Conservation (phyloP, 2,329 filamentous ascomycete genomes). For the Colletotrichum siamense region DNA sequence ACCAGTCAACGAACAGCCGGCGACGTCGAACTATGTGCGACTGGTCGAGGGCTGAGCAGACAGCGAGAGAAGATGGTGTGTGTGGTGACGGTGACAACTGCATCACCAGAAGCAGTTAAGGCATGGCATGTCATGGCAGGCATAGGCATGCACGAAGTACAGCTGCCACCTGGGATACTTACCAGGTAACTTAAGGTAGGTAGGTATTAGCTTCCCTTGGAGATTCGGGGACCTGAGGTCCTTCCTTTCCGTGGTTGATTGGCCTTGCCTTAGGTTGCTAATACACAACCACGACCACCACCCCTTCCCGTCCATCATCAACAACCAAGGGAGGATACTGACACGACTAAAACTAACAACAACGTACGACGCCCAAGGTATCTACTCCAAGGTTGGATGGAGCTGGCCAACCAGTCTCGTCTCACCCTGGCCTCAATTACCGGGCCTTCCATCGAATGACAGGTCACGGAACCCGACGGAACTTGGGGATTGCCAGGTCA, state of each 20-base stretch:
- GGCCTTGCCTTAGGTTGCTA: neutral
- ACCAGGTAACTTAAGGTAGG: neutral
- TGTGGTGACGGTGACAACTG: neutral
- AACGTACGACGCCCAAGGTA: neutral
- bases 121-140: neutral
- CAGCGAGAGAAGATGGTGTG: neutral
- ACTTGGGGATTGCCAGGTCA: neutral
- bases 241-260: neutral
- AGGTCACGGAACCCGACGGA: neutral
- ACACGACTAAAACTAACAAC: neutral
- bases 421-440: conserved; percentile 5
- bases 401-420: neutral
- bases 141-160: neutral
- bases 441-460: conserved; percentile 4
- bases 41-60: neutral
- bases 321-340: neutral
- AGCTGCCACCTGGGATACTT: neutral
- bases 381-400: neutral
- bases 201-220: neutral
- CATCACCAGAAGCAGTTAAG: conserved; percentile 1
- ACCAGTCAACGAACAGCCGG: neutral
- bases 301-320: neutral
- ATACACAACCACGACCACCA: neutral
- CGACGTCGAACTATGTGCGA: neutral
- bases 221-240: neutral